phyloP scores from a whole-genome alignment of 352 stramenopile species.

The Pythium periplocum region DNA sequence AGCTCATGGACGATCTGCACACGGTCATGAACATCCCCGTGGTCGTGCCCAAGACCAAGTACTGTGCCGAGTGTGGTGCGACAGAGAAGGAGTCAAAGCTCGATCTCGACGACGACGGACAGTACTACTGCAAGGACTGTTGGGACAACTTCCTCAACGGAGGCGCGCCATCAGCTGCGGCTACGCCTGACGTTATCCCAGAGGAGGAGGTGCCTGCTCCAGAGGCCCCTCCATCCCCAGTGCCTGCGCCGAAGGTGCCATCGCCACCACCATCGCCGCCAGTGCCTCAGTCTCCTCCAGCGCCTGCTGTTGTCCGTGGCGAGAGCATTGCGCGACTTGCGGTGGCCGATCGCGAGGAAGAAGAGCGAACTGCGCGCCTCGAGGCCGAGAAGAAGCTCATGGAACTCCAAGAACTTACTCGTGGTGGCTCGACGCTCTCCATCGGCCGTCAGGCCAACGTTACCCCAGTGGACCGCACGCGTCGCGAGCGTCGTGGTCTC shows the following conservation, averaged over 20 bases:
- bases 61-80: constrained; percentile 71
- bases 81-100: constrained; percentile 74
- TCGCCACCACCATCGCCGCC: constrained; percentile 23
- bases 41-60: constrained; percentile 67
- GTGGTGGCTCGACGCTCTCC: constrained; percentile 53
- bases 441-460: constrained; percentile 50
- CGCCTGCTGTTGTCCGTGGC: too few species aligned
- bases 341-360: constrained; percentile 43
- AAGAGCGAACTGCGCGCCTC: constrained; percentile 70
- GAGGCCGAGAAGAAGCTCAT: constrained; percentile 80
- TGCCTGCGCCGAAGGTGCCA: constrained; percentile 15
- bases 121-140: constrained; percentile 87
- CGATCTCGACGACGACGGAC: constrained; percentile 73
- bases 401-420: constrained; percentile 73
- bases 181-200: not conserved
- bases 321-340: too few species aligned
- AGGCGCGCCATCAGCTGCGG: constrained; percentile 17
- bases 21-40: constrained; percentile 80
- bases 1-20: constrained; percentile 74
- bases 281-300: constrained; percentile 10
- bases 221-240: constrained; percentile 1
- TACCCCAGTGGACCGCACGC: constrained; percentile 51
- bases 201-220: constrained; percentile 4
- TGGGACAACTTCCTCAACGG: constrained; percentile 80
- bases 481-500: constrained; percentile 64